Base-by-base conservation (phyloP, 1,284 basidiomycete species). In the Tilletia walkeri region DNA sequence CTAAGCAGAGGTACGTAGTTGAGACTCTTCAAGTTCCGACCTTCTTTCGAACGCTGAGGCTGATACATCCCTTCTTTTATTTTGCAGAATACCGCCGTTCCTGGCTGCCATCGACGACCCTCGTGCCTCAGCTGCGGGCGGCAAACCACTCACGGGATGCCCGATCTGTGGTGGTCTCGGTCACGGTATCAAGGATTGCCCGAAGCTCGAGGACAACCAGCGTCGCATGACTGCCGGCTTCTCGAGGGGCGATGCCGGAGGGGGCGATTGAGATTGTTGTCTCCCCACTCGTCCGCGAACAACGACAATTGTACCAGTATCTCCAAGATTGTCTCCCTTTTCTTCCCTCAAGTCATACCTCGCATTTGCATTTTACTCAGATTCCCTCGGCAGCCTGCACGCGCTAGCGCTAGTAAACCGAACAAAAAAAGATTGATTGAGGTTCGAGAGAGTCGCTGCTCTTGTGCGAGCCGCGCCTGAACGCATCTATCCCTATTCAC, bases 101-200 rank as follows among this genome's bases (percentile, higher is more conserved):
- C 85, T 99, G 74, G 86, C 89, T 66, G 91, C 90, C 1, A 91
- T 99, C 76, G 94, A 98, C 54, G 96, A 99, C 85, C 94, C 95
- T 0, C 72, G 75, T 24, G 39, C 71, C 14, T 89, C 92, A 67
- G 90, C 88, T 0, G 90, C 91, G 73, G 91, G 91, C 16, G 91
- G 89, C 2, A 87, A 88, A 2, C 54, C 59, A 20, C 85, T 93
- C 75, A 91, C 90, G 73, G 94, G 95, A 20, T 99, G 96, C 86
- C 91, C 94, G 1, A 92, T 98, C 47, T 99, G 96, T 86, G 96
- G 96, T 82, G 96, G 94, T 90, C 88, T 99, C 67, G 95, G 95
- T 38, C 96, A 99, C 80, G 90, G 89, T 34, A 91, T 98, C 70
- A 89, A 90, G 9, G 94, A 95, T 80, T 99, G 96, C 82, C 96